Conservation (phyloP, 345 rosid species). For the Eucalyptus viminalis region DNA sequence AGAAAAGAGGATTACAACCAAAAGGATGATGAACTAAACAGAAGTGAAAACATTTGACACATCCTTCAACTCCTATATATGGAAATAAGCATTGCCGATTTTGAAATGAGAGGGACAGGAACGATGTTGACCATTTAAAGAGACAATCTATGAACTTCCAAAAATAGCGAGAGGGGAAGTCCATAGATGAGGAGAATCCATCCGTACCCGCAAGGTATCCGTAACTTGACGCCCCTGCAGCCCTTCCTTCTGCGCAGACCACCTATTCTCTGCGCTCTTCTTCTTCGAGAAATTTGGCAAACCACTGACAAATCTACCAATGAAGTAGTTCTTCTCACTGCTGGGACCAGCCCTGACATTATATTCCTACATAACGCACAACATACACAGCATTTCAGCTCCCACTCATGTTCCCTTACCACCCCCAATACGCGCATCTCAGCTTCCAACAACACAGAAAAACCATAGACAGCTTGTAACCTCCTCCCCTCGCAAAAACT, state of each 20-base stretch:
- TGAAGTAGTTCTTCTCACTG: slow-evolving; percentile 74
- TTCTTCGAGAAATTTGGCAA: slow-evolving; percentile 76
- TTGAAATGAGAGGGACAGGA: background rate
- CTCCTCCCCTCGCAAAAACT: background rate
- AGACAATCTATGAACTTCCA: background rate
- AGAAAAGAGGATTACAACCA: background rate
- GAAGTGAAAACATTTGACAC: background rate
- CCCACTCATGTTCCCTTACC: background rate
- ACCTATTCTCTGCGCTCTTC: slow-evolving; percentile 76
- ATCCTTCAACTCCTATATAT: background rate
- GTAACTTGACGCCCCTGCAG: slow-evolving; percentile 84
- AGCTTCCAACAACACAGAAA: background rate
- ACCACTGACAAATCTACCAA: slow-evolving; percentile 75
- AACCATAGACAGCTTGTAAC: background rate
- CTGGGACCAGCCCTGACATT: slow-evolving; percentile 58
- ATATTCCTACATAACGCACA: slow-evolving; percentile 41
- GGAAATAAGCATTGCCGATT: background rate
- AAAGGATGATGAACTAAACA: background rate
- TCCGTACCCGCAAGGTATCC: slow-evolving; percentile 58
- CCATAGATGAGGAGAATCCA: background rate
- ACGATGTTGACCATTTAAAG: background rate
- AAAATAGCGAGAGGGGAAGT: background rate
- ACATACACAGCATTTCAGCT: background rate
- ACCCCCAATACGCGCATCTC: background rate
- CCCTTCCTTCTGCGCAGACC: slow-evolving; percentile 76